Evolutionary conservation across 768 basidiomycete genomes (phyloP).

Genomic region (Sarcodon aspratus): DNA sequence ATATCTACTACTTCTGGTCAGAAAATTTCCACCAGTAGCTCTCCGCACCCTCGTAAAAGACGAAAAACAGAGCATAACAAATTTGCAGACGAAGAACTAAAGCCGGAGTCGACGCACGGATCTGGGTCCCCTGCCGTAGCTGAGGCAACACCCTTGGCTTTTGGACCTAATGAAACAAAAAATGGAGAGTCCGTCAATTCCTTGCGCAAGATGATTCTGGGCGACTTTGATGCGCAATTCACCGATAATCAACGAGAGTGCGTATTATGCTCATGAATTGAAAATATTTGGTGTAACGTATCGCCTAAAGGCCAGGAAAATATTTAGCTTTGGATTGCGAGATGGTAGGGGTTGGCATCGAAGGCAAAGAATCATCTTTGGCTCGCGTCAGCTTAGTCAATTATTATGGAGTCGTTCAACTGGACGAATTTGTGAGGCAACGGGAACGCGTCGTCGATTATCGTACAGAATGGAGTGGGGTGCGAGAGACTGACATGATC

Average conservation of each 20-base stretch:
- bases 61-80: slow-evolving; percentile 8
- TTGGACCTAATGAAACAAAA: slow-evolving; percentile 18
- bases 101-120: not conserved
- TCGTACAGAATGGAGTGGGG: slow-evolving; percentile 81
- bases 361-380: slow-evolving; percentile 71
- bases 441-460: slow-evolving; percentile 88
- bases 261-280: not conserved
- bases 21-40: slow-evolving; percentile 7
- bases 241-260: slow-evolving; percentile 29
- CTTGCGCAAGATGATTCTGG: slow-evolving; percentile 44
- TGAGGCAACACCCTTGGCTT: slow-evolving; percentile 4
- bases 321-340: slow-evolving; percentile 90
- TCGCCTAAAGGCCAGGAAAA: slow-evolving; percentile 36
- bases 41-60: slow-evolving; percentile 5
- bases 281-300: not conserved
- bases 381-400: slow-evolving; percentile 89
- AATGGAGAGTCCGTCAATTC: slow-evolving; percentile 36
- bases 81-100: not conserved
- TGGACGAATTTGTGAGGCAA: slow-evolving; percentile 84
- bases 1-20: not conserved
- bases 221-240: slow-evolving; percentile 27
- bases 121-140: not conserved
- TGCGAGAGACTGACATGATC: slow-evolving; percentile 64
- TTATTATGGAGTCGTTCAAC: slow-evolving; percentile 64
- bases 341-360: slow-evolving; percentile 93